Evolutionary conservation across 441 rosid genomes (phyloP), one percentile per base, ranked within the genome.

Genomic region (Pelargonium fulgidum): DNA sequence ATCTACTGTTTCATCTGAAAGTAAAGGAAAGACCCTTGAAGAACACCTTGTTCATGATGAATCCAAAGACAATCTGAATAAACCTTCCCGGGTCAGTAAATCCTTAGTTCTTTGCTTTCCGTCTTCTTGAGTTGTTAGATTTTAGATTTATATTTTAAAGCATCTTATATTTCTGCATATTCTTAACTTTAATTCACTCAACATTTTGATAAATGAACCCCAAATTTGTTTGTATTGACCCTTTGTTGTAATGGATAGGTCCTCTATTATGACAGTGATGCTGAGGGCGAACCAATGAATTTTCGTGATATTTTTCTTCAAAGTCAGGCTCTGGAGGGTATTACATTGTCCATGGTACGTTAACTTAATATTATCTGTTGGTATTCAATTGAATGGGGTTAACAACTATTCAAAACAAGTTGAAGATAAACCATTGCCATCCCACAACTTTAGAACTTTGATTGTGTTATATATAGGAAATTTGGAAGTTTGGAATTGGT

Each of bases 281-380:
- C 86, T 70, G 98, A 90, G 61, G 98, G 94, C 33, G 87, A 80
- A 68, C 98, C 96, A 19, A 78, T 94, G 82, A 90, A 80, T 66
- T 94, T 94, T 74, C 92, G 87, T 61, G 94, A 90, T 81, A 90
- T 94, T 79, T 94, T 94, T 75, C 93, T 94, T 61, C 96, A 77
- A 79, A 92, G 99, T 81, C 99, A 94, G 80, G 99, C 98, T 68
- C 78, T 94, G 81, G 99, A 94, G 81, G 96, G 91, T 76, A 89
- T 94, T 69, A 83, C 83, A 26, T 70, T 91, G 76, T 89, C 98
- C 66, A 90, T 89, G 98, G 99, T 92, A 84, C 19, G 81, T 71
- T 77, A 67, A 77, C 26, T 7, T 76, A 19, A 58, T 45, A 33
- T 58, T 44, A 29, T 44, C 70, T 59, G 47, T 64, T 64, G 75